Base-by-base conservation (phyloP, 139 green algal species). In the Picochlorum sp. region DNA sequence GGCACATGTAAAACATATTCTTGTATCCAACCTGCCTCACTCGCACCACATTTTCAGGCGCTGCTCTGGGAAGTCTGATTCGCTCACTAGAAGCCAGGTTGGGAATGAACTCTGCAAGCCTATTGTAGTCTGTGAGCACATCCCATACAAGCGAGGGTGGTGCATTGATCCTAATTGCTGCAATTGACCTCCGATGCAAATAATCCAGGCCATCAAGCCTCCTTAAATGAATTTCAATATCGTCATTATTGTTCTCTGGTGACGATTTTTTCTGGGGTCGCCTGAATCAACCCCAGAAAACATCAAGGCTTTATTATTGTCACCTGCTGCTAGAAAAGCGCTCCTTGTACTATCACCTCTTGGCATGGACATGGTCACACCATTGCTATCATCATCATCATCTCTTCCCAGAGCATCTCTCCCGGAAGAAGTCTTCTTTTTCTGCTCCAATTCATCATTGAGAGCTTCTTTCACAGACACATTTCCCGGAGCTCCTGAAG, bases 11-110 rank as follows among this genome's bases (percentile, higher is more conserved):
- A 47, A 68, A 49, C 69, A 86, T 77, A 37, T 65, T 50, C 62
- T 86, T 86, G 68, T 74, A 77, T 14, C 71, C 81, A 13, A 88
- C 76, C 58, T 83, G 77, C 11, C 77, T 67, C 26, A 86, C 41
- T 6, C 73, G 60, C 2, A 74, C 59, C 15, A 86, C 32, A 18
- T 75, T 66, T 20, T 38, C 20, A 1, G 70, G 63, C 10, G 64
- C 55, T 3, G 41, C 61, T 15, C 18, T 38, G 15, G 72, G 72
- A 15, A 72, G 52, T 13, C 54, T 49, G 8, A 87, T 62, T 45
- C 69, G 57, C 63, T 83, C 62, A 47, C 71, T 81, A 15, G 73
- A 65, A 3, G 68, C 72, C n/a, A 88, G 52, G 57, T 80, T 77
- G 14, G 81, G 81, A 47, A 86, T 63, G 30, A 88, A 74, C n/a